Conservation (phyloP, 768 basidiomycete genomes). For the Leccinum ochraceum region DNA sequence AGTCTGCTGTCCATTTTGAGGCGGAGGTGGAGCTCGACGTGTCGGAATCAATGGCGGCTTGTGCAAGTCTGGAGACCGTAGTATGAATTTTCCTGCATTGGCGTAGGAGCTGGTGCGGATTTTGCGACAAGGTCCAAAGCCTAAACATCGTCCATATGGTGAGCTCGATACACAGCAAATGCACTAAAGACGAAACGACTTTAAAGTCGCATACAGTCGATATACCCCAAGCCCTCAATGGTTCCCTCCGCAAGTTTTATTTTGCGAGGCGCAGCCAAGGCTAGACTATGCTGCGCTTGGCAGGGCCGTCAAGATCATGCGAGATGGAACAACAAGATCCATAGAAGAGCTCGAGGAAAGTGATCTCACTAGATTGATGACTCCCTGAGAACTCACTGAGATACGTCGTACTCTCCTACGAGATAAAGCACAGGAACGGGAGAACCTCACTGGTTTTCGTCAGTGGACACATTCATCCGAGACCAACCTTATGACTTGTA, state of each 20-base stretch:
- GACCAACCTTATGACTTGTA: slow-evolving; percentile 68
- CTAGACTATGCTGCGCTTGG: slow-evolving; percentile 60
- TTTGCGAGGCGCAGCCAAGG: slow-evolving; percentile 67
- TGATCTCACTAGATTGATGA: slow-evolving; percentile 30
- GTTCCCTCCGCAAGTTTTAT: slow-evolving; percentile 73
- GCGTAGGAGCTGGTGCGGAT: slow-evolving; percentile 35
- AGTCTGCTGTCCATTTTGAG: slow-evolving; percentile 80
- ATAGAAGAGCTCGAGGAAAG: slow-evolving; percentile 88
- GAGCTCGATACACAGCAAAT: slow-evolving; percentile 8
- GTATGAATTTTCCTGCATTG: slow-evolving; percentile 45
- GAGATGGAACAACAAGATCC: slow-evolving; percentile 74
- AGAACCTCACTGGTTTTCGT: slow-evolving; percentile 80
- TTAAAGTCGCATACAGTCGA: slow-evolving; percentile 63
- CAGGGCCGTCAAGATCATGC: slow-evolving; percentile 79
- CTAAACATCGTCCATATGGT: slow-evolving; percentile 48
- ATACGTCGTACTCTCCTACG: slow-evolving; percentile 83
- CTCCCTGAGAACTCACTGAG: slow-evolving; percentile 86
- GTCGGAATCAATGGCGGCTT: slow-evolving; percentile 16
- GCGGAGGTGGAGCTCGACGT: slow-evolving; percentile 28
- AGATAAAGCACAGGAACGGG: slow-evolving; percentile 77
- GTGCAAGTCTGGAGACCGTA: slow-evolving; percentile 37
- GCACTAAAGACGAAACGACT: background rate
- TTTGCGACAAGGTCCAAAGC: slow-evolving; percentile 47
- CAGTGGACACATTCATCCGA: slow-evolving; percentile 88
- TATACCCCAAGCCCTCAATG: slow-evolving; percentile 74